phyloP scores from a whole-genome alignment of 202 grass and related monocot genomes.

The Schoenoplectus tabernaemontani region DNA sequence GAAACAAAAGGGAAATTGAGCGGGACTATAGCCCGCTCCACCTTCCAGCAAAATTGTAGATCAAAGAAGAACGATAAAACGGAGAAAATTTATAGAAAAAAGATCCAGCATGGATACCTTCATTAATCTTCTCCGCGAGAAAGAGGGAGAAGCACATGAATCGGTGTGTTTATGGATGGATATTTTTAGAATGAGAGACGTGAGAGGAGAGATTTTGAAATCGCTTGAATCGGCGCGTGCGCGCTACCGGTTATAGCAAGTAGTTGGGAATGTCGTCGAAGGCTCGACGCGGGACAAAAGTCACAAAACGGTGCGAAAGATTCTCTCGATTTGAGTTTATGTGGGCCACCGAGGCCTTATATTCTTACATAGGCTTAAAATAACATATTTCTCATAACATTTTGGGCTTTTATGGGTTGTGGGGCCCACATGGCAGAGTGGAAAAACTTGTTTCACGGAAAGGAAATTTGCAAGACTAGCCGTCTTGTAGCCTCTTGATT shows the following conservation, averaged over 20 bases:
- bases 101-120: neutral
- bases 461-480: no score
- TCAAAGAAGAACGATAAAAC: slow-evolving; percentile 5
- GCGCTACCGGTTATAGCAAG: neutral
- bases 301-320: no score
- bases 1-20: neutral
- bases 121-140: neutral
- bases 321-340: no score
- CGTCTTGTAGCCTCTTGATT: no score
- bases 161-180: neutral
- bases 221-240: slow-evolving; percentile 5
- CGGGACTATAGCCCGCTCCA: neutral
- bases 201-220: neutral
- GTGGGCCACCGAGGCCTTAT: no score
- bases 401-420: no score
- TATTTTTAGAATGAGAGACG: neutral
- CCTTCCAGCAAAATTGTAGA: neutral
- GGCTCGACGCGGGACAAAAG: no score
- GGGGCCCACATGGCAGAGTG: no score
- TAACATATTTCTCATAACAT: no score
- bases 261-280: no score
- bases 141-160: slow-evolving; percentile 4
- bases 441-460: no score
- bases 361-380: no score
- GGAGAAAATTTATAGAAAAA: neutral